Evolutionary conservation across 352 stramenopile genomes (phyloP), one percentile per base, ranked within the genome.

Genomic region (Phytophthora capsici): DNA sequence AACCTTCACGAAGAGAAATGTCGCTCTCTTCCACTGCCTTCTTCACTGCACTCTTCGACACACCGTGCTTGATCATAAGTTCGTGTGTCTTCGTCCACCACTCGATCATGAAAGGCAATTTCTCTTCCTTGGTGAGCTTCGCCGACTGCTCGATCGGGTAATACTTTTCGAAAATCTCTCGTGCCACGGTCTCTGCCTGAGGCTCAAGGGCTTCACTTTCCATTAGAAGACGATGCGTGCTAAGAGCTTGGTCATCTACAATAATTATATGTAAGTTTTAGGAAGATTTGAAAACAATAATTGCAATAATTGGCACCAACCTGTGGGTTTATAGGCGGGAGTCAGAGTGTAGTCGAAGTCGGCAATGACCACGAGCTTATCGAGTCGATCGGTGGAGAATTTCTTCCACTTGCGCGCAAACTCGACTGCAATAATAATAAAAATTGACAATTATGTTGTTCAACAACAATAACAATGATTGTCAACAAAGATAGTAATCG

Each of bases 311-410:
- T 22, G 19, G 14, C 6, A 69, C 51, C 7, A 40, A 82, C 76
- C 70, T n/a, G 66, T 74, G 20, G 72, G 65, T 30, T 84, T 89
- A 67, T 78, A 89, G 20, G 82, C 82, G 8, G 83, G 80, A 32
- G 86, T 93, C 49, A 94, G 71, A 36, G 86, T 94, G 20, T 91
- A 87, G 66, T 94, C 86, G 66, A 94, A 94, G 58, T 94, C 86
- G 2, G 86, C 73, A 54, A 94, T 94, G 52, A 94, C 80, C 32
- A 94, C 64, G 23, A 94, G 78, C 55, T 88, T 80, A 54, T 86
- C 73, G 9, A 89, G 56, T 32, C 84, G 78, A 37, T 91, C 84
- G 25, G 69, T 80, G 16, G 73, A 71, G 48, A 94, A 91, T 45
- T 90, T 91, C 50, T 89, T 88, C 77, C 80, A 89, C 57, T 94